phyloP scores from a whole-genome alignment of 2,329 filamentous ascomycete species.

The Botrytis cinerea region DNA sequence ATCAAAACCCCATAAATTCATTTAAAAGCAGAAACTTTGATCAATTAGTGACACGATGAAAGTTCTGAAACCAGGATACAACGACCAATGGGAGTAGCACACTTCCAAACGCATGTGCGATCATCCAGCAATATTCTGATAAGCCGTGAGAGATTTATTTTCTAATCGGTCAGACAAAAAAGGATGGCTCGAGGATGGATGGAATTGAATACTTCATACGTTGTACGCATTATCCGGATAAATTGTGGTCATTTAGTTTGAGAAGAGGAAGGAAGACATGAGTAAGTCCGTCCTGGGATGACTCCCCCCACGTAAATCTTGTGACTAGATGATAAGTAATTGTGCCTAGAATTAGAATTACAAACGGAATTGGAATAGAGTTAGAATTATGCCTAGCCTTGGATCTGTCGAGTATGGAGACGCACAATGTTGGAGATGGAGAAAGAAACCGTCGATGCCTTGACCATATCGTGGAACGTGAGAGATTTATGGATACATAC shows the following conservation, averaged over 20 bases:
- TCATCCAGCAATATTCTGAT: background rate
- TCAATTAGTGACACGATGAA: background rate
- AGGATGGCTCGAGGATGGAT: background rate
- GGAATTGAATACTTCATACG: background rate
- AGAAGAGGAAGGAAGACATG: background rate
- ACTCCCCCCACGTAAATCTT: background rate
- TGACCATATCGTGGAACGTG: slow-evolving; percentile 14
- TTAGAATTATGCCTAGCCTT: background rate
- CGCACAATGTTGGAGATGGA: background rate
- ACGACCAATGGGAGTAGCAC: slow-evolving; percentile 1
- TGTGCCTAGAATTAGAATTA: background rate
- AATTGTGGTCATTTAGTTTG: background rate
- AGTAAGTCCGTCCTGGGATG: background rate
- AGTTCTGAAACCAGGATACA: slow-evolving; percentile 6
- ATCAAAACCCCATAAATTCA: background rate
- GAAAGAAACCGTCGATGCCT: background rate
- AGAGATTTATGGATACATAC: slow-evolving; percentile 6
- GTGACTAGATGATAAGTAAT: background rate
- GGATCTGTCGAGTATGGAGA: background rate
- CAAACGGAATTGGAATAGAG: background rate
- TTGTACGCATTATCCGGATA: slow-evolving; percentile 5
- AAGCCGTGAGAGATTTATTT: background rate
- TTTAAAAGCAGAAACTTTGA: slow-evolving; percentile 1
- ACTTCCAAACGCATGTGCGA: background rate
- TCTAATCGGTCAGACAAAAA: slow-evolving; percentile 16